Conservation (phyloP, 768 basidiomycete genomes). For the Cytidiella melzeri region DNA sequence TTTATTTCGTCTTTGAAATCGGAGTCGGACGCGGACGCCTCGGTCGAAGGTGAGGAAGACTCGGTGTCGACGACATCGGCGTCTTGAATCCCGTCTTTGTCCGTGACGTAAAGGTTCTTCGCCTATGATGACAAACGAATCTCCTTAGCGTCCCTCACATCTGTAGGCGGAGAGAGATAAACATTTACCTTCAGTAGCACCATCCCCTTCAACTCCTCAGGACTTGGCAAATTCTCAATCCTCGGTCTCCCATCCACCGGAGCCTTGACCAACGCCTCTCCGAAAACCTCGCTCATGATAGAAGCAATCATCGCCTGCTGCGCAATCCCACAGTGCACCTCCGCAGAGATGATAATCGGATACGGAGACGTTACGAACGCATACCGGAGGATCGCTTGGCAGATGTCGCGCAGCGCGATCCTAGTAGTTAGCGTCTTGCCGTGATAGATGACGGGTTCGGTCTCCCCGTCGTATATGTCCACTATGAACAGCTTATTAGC, state of each 20-base stretch:
- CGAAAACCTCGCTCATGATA: conserved; percentile 66
- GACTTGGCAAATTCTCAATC: conserved; percentile 69
- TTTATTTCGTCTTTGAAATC: conserved; percentile 19
- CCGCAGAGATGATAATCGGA: conserved; percentile 89
- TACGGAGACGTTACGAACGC: conserved; percentile 88
- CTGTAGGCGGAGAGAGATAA: not conserved
- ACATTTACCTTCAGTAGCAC: conserved; percentile 74
- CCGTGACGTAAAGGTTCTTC: conserved; percentile 65
- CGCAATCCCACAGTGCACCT: conserved; percentile 74
- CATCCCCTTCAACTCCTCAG: conserved; percentile 70
- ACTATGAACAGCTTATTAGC: conserved; percentile 39
- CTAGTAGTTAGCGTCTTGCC: conserved; percentile 85
- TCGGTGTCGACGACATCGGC: conserved; percentile 34
- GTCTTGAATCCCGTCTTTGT: conserved; percentile 28
- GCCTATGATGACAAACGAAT: conserved; percentile 43
- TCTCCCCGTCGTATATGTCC: conserved; percentile 87
- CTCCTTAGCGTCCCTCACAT: not conserved
- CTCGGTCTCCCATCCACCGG: conserved; percentile 42
- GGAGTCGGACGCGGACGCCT: conserved; percentile 28
- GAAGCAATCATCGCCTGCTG: conserved; percentile 77
- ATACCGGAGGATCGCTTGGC: conserved; percentile 80
- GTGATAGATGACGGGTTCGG: conserved; percentile 82
- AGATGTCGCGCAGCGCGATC: conserved; percentile 74
- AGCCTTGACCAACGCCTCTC: conserved; percentile 42
- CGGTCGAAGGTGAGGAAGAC: conserved; percentile 36